These are phyloP conservation scores for Penicillium cosmopolitanum DNA, from an alignment of 495 filamentous ascomycete genomes.

Conservation along the genomic window DNA sequence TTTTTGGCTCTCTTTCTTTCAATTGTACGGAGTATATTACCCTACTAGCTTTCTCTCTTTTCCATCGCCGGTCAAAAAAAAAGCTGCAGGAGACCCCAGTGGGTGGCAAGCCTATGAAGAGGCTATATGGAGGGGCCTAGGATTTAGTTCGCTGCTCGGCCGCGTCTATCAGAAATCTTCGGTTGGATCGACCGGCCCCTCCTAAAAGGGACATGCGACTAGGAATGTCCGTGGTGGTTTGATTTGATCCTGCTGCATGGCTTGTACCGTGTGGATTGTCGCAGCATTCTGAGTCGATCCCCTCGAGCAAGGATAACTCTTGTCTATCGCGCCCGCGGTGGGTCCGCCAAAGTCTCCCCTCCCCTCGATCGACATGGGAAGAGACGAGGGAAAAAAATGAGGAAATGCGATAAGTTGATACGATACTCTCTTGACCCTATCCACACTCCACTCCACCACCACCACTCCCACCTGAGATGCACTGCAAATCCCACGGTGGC, in stretches of 20 bases:
- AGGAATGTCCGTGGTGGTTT: slow-evolving; percentile 14
- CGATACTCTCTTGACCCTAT: not conserved
- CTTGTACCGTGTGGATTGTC: slow-evolving; percentile 10
- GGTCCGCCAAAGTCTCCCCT: slow-evolving; percentile 9
- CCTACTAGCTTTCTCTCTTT: not conserved
- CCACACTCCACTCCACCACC: not conserved
- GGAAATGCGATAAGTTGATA: not conserved
- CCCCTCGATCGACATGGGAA: slow-evolving; percentile 7
- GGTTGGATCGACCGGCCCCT: slow-evolving; percentile 22
- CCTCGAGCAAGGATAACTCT: slow-evolving; percentile 11
- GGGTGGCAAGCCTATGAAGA: slow-evolving; percentile 17
- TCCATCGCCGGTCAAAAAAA: not conserved
- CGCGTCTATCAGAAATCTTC: slow-evolving; percentile 22
- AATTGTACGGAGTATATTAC: not conserved
- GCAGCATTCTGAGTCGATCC: slow-evolving; percentile 29
- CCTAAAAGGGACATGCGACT: not conserved
- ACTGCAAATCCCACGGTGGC: slow-evolving; percentile 4
- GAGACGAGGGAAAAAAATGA: not conserved
- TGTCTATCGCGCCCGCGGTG: slow-evolving; percentile 17
- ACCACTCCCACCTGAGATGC: slow-evolving; percentile 1
- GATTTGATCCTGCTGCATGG: slow-evolving; percentile 16
- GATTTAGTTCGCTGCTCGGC: slow-evolving; percentile 5
- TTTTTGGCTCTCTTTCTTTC: not conserved
- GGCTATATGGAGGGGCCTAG: slow-evolving; percentile 14
- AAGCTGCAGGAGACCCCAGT: not conserved